Evolutionary conservation across 73 alveolate genomes (phyloP).

Genomic region (Tetrahymena elliotti): DNA sequence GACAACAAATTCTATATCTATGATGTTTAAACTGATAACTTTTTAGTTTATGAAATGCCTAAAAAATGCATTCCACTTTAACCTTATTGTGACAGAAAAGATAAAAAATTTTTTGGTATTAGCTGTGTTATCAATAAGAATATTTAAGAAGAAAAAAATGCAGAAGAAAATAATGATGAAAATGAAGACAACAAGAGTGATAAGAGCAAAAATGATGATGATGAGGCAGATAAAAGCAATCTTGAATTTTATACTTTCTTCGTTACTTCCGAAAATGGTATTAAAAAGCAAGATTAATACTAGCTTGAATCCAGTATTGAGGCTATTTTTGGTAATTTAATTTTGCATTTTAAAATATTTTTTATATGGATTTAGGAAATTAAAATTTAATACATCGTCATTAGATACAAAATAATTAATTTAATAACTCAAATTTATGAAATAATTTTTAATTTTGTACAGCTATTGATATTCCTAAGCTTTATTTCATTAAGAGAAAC

Average conservation of each 20-base stretch:
- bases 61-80: constrained; percentile 84
- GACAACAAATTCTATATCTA: constrained; percentile 82
- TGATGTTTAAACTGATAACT: constrained; percentile 90
- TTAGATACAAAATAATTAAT: too few species aligned
- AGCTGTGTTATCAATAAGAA: constrained; percentile 57
- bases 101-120: constrained; percentile 81
- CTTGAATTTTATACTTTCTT: constrained; percentile 64
- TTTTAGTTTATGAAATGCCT: constrained; percentile 78
- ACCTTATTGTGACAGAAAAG: constrained; percentile 84
- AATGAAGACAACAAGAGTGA: constrained; percentile 34
- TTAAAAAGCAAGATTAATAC: constrained; percentile 70
- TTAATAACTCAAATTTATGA: too few species aligned
- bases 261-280: constrained; percentile 84
- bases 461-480: constrained; percentile 21
- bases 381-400: too few species aligned
- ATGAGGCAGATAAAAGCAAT: constrained; percentile 64
- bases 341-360: too few species aligned
- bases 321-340: constrained; percentile 53
- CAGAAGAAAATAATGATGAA: constrained; percentile 51
- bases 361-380: too few species aligned
- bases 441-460: too few species aligned
- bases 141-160: constrained; percentile 45
- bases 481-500: constrained; percentile 23
- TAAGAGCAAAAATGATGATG: constrained; percentile 39
- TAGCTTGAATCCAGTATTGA: constrained; percentile 69